Evolutionary conservation across 225 moss, liverwort and hornwort genomes (phyloP), one percentile per base, ranked within the genome.

Genomic region (Rhytidiadelphus loreus): DNA sequence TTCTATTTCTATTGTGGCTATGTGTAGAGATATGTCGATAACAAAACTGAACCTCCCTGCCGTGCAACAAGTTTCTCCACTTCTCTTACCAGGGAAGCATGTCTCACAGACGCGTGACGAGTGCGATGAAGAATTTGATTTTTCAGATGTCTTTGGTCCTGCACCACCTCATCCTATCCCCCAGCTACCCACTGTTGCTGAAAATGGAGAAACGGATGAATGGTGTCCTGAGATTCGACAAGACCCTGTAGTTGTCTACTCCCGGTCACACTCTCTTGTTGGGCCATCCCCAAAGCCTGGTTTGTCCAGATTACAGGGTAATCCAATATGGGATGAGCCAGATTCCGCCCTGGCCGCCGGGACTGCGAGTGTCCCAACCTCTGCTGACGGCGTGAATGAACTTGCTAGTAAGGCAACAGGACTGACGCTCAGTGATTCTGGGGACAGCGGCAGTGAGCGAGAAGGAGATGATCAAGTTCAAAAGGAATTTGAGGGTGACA

Each of bases 141-240:
- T 98, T 83, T 96, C 97, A 50, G 98, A 98, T 84, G 96, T 97
- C 64, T 98, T 98, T 82, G 98, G 97, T 81, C 94, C 95, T 35
- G 87, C 92, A 39, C 90, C 94, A 53, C 91, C 94, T 77, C 96
- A 95, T 81, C 91, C 88, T 80, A 88, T 91, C 26, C 87, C 93
- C 53, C 94, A 86, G 63, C 91, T 96, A 68, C 88, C 94, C 29
- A 83, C 95, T 77, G 98, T 96, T 84, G 92, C 90, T 29, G 97
- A 97, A 69, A 93, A 95, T 50, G 95, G 90, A 75, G 94, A 90
- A 68, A 90, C 91, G 22, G 77, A 87, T 70, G 91, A 83, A 61
- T 96, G 96, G 96, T 93, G 91, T 69, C 91, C 90, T 52, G 93
- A 92, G 92, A 89, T 96, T 26, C 93, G 94, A 70, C 91, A 89